phyloP scores from a whole-genome alignment of 202 grass and related monocot species.

The Carex arenaria region DNA sequence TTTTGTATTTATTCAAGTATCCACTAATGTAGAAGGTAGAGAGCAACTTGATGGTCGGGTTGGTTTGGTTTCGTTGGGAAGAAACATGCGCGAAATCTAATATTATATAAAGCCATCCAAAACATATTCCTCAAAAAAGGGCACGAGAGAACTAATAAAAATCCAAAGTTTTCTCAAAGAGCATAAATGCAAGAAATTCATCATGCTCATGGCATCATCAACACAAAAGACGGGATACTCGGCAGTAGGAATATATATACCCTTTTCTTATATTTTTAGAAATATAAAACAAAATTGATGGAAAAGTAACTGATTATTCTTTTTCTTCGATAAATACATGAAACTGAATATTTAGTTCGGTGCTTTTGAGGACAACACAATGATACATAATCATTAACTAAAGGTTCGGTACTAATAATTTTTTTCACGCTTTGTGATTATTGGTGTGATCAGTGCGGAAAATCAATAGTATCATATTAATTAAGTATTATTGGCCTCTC shows the following conservation, averaged over 20 bases:
- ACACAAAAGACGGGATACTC: background rate
- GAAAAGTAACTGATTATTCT: too few relatives aligned
- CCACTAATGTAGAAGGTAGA: constrained; percentile 2
- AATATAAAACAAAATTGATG: too few relatives aligned
- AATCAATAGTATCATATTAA: too few relatives aligned
- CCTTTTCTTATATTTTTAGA: too few relatives aligned
- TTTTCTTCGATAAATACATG: too few relatives aligned
- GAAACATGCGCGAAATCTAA: constrained; percentile 5
- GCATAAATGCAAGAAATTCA: constrained; percentile 9
- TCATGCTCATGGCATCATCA: constrained; percentile 3
- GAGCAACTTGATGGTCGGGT: background rate
- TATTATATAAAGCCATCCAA: background rate
- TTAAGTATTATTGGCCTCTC: too few relatives aligned
- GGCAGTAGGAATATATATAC: background rate
- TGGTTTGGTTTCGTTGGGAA: constrained; percentile 5
- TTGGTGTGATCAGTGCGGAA: too few relatives aligned
- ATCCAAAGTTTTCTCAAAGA: constrained; percentile 1
- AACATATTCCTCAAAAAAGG: constrained; percentile 12
- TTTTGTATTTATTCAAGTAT: background rate
- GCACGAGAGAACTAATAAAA: background rate
- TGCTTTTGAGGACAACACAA: too few relatives aligned
- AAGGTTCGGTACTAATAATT: too few relatives aligned
- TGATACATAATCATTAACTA: too few relatives aligned
- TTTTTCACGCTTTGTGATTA: too few relatives aligned
- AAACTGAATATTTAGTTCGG: too few relatives aligned